These are phyloP conservation scores for Acorus calamus DNA, from an alignment of 106 monocot genomes.

Conservation along the genomic window DNA sequence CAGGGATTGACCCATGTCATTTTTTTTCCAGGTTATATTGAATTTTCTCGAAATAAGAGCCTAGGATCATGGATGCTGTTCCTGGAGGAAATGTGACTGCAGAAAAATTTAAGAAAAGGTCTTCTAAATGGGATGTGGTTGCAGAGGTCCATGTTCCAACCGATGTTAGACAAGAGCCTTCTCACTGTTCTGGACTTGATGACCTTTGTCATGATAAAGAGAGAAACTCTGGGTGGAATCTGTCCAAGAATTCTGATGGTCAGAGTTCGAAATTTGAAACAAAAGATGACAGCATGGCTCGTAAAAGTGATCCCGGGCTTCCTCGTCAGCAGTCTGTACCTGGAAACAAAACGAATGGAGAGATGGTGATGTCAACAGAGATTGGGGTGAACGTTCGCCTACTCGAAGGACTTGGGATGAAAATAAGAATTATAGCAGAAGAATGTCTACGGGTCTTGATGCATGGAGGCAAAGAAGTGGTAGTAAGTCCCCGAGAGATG, in stretches of 20 bases:
- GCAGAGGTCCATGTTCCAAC: constrained; percentile 14
- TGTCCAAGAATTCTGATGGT: too few relatives aligned
- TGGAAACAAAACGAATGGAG: not conserved
- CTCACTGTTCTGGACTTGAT: constrained; percentile 8
- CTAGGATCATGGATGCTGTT: too few relatives aligned
- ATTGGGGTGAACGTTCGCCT: not conserved
- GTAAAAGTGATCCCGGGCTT: too few relatives aligned
- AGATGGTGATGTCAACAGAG: constrained; percentile 1
- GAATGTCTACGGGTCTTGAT: constrained; percentile 20
- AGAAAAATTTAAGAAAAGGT: constrained; percentile 25
- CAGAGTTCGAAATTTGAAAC: too few relatives aligned
- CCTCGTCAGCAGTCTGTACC: too few relatives aligned
- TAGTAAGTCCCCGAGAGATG: constrained; percentile 35
- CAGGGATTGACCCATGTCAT: too few relatives aligned
- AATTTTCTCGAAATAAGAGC: too few relatives aligned
- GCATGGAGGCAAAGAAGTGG: constrained; percentile 9
- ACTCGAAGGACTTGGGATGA: constrained; percentile 1
- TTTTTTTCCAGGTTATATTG: too few relatives aligned
- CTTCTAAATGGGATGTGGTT: constrained; percentile 37
- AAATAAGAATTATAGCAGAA: constrained; percentile 3
- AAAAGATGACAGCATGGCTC: too few relatives aligned
- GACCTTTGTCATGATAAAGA: constrained; percentile 4
- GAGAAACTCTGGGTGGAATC: too few relatives aligned
- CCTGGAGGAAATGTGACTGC: not conserved
- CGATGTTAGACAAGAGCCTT: constrained; percentile 3